Evolutionary conservation across 306 rosid species (phyloP).

Genomic region (Macrotyloma uniflorum): DNA sequence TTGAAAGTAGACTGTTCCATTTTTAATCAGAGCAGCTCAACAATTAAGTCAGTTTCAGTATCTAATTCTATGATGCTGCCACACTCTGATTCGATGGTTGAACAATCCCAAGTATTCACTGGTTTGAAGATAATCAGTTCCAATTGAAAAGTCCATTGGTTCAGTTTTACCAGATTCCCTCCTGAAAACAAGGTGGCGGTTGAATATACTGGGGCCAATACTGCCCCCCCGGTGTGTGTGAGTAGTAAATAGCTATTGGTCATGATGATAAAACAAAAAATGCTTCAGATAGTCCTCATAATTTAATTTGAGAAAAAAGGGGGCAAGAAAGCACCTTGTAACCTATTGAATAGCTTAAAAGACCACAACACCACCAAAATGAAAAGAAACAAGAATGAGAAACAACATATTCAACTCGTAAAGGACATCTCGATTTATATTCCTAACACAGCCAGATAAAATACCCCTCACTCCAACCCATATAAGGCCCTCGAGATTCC

Average conservation of each 20-base stretch:
- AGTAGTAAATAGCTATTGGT: neutral
- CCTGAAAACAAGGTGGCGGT: neutral
- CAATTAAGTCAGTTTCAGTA: neutral
- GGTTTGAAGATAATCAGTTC: constrained; percentile 13
- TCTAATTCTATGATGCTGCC: neutral
- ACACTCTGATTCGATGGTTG: neutral
- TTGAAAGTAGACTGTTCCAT: constrained; percentile 18
- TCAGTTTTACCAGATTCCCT: neutral
- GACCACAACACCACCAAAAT: too few relatives aligned
- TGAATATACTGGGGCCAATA: neutral
- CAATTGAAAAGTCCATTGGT: neutral
- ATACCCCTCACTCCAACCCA: constrained; percentile 15
- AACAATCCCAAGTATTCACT: constrained; percentile 9
- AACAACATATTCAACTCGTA: constrained; percentile 16
- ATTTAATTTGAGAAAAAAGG: neutral
- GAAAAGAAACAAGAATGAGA: neutral
- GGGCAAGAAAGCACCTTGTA: neutral
- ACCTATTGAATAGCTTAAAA: neutral
- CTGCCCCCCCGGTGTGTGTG: neutral
- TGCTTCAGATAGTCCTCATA: neutral
- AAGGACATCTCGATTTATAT: constrained; percentile 10
- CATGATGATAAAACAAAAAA: neutral
- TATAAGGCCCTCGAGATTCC: constrained; percentile 15
- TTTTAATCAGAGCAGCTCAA: constrained; percentile 3
- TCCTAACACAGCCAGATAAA: constrained; percentile 17